Evolutionary conservation across 2,329 filamentous ascomycete genomes (phyloP).

Genomic region (Colletotrichum destructivum): DNA sequence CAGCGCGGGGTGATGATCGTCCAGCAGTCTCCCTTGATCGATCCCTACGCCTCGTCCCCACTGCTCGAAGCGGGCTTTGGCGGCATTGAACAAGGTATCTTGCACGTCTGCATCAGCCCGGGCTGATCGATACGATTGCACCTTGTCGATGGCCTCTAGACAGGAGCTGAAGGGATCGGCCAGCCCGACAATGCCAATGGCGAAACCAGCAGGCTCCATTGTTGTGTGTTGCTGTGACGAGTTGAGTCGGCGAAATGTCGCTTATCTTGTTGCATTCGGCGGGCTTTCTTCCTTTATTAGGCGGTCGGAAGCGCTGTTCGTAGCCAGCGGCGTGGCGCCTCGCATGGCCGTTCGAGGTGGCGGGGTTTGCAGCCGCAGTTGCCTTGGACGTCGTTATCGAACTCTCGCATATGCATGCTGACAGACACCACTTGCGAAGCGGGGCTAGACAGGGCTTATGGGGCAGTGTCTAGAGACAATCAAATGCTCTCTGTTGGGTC

Average conservation of each 20-base stretch:
- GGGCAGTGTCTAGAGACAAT: background rate
- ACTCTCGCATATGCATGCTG: background rate
- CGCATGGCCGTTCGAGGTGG: background rate
- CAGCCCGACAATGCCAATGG: slow-evolving; percentile 37
- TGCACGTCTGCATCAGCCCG: slow-evolving; percentile 31
- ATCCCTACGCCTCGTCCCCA: slow-evolving; percentile 45
- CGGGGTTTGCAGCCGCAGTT: background rate
- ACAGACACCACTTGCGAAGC: background rate
- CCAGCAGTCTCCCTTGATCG: background rate
- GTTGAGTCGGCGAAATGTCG: background rate
- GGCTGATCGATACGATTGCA: slow-evolving; percentile 40
- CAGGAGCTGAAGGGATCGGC: slow-evolving; percentile 43
- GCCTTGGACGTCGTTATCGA: background rate
- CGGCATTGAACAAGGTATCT: slow-evolving; percentile 36
- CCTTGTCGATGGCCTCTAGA: slow-evolving; percentile 40
- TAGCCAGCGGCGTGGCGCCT: background rate
- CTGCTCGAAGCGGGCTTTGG: slow-evolving; percentile 37
- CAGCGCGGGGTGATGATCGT: slow-evolving; percentile 32
- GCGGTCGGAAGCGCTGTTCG: background rate
- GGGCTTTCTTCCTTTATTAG: background rate
- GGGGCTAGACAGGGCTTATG: background rate
- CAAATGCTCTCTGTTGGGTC: no score
- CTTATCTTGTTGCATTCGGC: background rate
- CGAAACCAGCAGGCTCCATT: slow-evolving; percentile 32
- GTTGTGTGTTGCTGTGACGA: background rate